Evolutionary conservation across 495 filamentous ascomycete genomes (phyloP).

Genomic region (Bathelium albidoporum): DNA sequence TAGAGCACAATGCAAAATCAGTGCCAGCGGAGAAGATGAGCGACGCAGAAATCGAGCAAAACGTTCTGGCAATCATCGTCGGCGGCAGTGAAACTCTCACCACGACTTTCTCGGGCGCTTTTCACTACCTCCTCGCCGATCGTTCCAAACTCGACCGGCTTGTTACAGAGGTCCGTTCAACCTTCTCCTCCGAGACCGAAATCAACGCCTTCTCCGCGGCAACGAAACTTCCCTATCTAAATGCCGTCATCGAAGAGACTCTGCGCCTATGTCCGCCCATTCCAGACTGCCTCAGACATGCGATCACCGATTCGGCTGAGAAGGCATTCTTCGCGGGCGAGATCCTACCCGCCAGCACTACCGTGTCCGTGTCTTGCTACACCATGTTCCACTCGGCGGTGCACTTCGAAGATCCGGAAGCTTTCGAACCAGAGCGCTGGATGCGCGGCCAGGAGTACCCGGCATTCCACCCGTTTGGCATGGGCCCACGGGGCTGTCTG

Average conservation of each 20-base stretch:
- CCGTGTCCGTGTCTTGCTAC: constrained; percentile 33
- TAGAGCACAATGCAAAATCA: neutral
- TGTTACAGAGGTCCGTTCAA: constrained; percentile 40
- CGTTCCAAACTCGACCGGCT: constrained; percentile 30
- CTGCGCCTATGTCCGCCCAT: constrained; percentile 49
- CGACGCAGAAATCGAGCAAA: constrained; percentile 13
- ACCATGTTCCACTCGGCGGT: constrained; percentile 32
- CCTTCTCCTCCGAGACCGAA: constrained; percentile 40
- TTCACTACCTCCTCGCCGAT: constrained; percentile 31
- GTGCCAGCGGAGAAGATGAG: neutral
- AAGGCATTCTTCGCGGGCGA: constrained; percentile 35
- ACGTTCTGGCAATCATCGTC: constrained; percentile 30
- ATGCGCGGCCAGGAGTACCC: constrained; percentile 18
- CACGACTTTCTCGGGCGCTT: constrained; percentile 30
- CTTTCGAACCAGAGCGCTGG: constrained; percentile 36
- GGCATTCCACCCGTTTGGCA: constrained; percentile 21
- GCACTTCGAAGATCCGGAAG: constrained; percentile 37
- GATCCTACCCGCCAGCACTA: constrained; percentile 35
- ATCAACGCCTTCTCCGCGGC: constrained; percentile 36
- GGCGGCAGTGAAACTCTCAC: constrained; percentile 44
- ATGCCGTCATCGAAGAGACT: constrained; percentile 50
- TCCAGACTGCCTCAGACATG: constrained; percentile 38
- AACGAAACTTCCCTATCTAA: constrained; percentile 47
- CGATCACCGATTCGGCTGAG: constrained; percentile 25
- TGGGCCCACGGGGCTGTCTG: constrained; percentile 9